These are phyloP conservation scores for Cryphonectria japonica DNA, from an alignment of 2,329 filamentous ascomycete genomes.

Conservation along the genomic window DNA sequence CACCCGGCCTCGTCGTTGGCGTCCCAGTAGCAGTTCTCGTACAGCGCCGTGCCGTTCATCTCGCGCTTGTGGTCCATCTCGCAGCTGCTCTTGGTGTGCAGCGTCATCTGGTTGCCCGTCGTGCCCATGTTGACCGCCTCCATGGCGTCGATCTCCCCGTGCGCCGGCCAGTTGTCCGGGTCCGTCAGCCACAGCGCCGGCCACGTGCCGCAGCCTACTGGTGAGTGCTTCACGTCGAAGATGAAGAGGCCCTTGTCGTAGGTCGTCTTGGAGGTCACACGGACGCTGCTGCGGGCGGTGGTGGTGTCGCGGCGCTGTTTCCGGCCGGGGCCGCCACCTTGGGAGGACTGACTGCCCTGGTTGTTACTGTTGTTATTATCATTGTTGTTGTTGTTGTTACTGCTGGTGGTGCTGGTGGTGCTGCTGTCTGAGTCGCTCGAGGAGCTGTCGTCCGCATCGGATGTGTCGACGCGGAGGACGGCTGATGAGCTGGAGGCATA, in stretches of 20 bases:
- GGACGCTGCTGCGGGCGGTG: constrained; percentile 65
- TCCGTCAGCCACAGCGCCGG: constrained; percentile 70
- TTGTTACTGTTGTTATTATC: background rate
- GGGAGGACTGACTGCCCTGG: background rate
- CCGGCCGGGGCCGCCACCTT: background rate
- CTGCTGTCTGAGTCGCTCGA: background rate
- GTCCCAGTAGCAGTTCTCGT: constrained; percentile 54
- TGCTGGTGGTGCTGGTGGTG: background rate
- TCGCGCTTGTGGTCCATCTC: constrained; percentile 58
- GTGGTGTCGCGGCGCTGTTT: constrained; percentile 42
- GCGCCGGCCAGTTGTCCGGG: constrained; percentile 60
- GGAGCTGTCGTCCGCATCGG: constrained; percentile 13
- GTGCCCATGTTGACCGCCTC: constrained; percentile 60
- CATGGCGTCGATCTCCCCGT: constrained; percentile 69
- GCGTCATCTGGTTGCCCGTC: constrained; percentile 61
- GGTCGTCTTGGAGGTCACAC: constrained; percentile 61
- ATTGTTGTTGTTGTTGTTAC: background rate
- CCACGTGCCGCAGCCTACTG: constrained; percentile 67
- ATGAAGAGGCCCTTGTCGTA: constrained; percentile 69
- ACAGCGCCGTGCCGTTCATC: constrained; percentile 50
- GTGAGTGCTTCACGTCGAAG: constrained; percentile 67
- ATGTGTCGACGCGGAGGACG: constrained; percentile 56
- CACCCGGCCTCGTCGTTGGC: constrained; percentile 61
- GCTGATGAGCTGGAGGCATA: constrained; percentile 58
- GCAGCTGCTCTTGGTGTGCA: constrained; percentile 56